phyloP scores from a whole-genome alignment of 1,284 basidiomycete species.

The Flammula alnicola region DNA sequence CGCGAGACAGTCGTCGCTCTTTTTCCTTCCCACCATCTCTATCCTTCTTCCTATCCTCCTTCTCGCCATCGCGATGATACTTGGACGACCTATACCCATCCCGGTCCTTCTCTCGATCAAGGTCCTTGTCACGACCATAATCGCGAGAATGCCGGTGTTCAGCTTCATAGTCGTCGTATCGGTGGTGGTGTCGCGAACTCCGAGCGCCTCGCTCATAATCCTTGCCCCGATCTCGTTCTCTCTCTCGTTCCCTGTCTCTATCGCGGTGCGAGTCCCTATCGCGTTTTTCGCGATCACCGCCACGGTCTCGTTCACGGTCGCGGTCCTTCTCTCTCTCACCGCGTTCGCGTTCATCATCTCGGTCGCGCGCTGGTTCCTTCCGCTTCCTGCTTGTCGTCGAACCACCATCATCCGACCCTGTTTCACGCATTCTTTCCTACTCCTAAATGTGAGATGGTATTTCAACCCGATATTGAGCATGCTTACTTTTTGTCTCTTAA shows the following conservation, averaged over 20 bases:
- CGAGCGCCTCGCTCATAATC: constrained; percentile 40
- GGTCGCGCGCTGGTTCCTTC: constrained; percentile 67
- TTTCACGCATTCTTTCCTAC: constrained; percentile 79
- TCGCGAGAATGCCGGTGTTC: constrained; percentile 38
- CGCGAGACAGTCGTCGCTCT: constrained; percentile 34
- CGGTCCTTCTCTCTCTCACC: constrained; percentile 36
- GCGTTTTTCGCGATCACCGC: constrained; percentile 40
- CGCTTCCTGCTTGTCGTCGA: constrained; percentile 77
- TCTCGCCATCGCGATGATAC: constrained; percentile 42
- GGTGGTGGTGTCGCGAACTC: constrained; percentile 45
- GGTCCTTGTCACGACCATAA: constrained; percentile 46
- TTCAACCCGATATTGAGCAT: constrained; percentile 1
- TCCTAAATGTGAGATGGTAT: background rate
- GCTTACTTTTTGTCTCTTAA: constrained; percentile 81
- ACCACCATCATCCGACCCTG: constrained; percentile 77
- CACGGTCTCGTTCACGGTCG: constrained; percentile 45
- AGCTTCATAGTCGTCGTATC: constrained; percentile 48
- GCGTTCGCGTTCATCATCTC: constrained; percentile 41
- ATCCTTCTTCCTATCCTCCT: constrained; percentile 51
- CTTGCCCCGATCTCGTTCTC: constrained; percentile 36
- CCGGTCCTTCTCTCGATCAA: constrained; percentile 52
- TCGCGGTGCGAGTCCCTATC: constrained; percentile 44
- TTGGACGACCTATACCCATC: constrained; percentile 43
- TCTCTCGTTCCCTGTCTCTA: constrained; percentile 34
- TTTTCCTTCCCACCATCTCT: constrained; percentile 42